A percentile compares a stretch with the other conserved stretches of the same genome.
These are phyloP conservation scores for Apiospora kogelbergensis DNA, from an alignment of 2,329 filamentous ascomycete species.

Conservation along the genomic window DNA sequence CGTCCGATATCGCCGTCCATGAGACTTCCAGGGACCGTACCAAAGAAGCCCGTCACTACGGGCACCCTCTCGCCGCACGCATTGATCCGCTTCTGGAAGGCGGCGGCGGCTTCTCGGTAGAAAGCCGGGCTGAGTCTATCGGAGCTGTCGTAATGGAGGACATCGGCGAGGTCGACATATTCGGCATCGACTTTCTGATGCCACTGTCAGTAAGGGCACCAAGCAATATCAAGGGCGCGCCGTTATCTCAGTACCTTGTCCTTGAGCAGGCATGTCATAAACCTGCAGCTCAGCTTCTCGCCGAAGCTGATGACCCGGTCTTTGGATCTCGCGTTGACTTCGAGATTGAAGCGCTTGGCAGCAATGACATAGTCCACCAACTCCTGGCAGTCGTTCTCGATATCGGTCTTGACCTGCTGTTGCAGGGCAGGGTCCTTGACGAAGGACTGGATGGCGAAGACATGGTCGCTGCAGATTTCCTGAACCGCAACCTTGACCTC, in stretches of 20 bases:
- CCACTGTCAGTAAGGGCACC: slow-evolving; percentile 25
- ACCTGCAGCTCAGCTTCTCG: slow-evolving; percentile 91
- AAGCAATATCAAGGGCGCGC: slow-evolving; percentile 14
- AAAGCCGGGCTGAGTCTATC: slow-evolving; percentile 66
- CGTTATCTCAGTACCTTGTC: slow-evolving; percentile 57
- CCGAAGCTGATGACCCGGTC: slow-evolving; percentile 92
- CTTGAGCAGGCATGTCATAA: slow-evolving; percentile 82
- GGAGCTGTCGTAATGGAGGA: slow-evolving; percentile 66
- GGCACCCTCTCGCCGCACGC: slow-evolving; percentile 69
- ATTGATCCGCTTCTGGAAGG: slow-evolving; percentile 63
- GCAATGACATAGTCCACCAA: slow-evolving; percentile 72
- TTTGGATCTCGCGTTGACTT: slow-evolving; percentile 76
- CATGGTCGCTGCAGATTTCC: slow-evolving; percentile 80
- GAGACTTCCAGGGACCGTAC: slow-evolving; percentile 85
- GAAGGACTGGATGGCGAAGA: slow-evolving; percentile 66
- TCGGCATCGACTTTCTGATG: slow-evolving; percentile 73
- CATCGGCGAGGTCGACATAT: slow-evolving; percentile 85
- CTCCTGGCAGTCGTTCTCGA: slow-evolving; percentile 77
- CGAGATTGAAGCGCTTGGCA: slow-evolving; percentile 65
- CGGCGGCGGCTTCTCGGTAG: slow-evolving; percentile 63
- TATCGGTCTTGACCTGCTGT: slow-evolving; percentile 60
- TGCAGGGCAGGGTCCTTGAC: slow-evolving; percentile 58
- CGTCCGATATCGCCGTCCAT: slow-evolving; percentile 87
- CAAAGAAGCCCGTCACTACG: slow-evolving; percentile 92
- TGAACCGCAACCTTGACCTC: slow-evolving; percentile 75